phyloP scores from a whole-genome alignment of 441 rosid species.

The Arabidopsis hybrid region DNA sequence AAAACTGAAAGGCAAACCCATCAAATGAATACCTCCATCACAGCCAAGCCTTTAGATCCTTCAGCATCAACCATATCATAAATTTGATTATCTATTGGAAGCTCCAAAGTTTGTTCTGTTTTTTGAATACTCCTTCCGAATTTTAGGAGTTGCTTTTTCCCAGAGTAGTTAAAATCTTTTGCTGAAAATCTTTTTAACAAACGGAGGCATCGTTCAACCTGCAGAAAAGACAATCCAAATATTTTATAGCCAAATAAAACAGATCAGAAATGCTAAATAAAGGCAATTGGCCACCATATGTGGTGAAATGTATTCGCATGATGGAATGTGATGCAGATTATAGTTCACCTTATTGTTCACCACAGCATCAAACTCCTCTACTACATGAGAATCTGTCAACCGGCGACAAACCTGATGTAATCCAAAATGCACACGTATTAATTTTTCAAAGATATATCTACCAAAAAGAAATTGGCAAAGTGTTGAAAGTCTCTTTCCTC shows the following conservation, averaged over 20 bases:
- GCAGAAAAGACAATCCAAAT: constrained; percentile 44
- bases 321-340: constrained; percentile 24
- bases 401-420: constrained; percentile 62
- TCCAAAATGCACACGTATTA: background rate
- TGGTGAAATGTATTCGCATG: constrained; percentile 1
- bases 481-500: background rate
- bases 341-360: constrained; percentile 70
- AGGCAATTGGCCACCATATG: constrained; percentile 13
- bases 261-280: constrained; percentile 12
- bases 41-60: constrained; percentile 76
- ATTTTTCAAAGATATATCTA: too few relatives aligned
- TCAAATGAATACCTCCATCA: constrained; percentile 67
- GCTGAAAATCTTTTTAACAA: constrained; percentile 61
- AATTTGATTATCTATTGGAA: constrained; percentile 87
- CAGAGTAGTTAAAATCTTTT: constrained; percentile 52
- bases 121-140: constrained; percentile 72
- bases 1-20: constrained; percentile 26
- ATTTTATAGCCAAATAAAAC: constrained; percentile 20
- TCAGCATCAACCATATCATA: constrained; percentile 88
- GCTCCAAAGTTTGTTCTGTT: constrained; percentile 84
- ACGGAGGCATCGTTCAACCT: constrained; percentile 84
- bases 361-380: constrained; percentile 66
- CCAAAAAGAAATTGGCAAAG: background rate
- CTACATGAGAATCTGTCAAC: constrained; percentile 65
- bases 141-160: constrained; percentile 55